Conservation (phyloP, 352 stramenopile genomes). For the Phytophthora crassamura region DNA sequence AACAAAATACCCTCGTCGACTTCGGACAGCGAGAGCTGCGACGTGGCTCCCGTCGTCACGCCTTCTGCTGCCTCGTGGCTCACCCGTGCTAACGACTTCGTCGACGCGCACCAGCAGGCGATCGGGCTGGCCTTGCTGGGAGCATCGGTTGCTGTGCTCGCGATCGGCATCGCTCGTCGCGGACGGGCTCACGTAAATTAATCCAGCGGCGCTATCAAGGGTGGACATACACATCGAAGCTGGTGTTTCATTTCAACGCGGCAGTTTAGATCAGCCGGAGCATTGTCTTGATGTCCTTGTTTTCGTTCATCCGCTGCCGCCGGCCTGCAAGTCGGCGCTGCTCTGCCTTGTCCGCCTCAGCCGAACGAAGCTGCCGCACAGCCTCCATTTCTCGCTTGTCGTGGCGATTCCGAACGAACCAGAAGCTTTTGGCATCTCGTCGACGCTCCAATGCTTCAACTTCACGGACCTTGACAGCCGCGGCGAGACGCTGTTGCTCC, state of each 20-base stretch:
- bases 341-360: conserved; percentile 33
- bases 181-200: conserved; percentile 37
- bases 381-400: conserved; percentile 41
- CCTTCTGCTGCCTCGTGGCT: conserved; percentile 24
- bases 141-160: conserved; percentile 45
- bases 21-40: conserved; percentile 12
- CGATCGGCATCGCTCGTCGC: conserved; percentile 50
- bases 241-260: background rate
- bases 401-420: conserved; percentile 67
- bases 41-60: conserved; percentile 11
- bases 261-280: conserved; percentile 55
- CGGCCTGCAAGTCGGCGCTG: conserved; percentile 32
- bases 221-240: conserved; percentile 17
- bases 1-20: conserved; percentile 23
- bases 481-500: conserved; percentile 37
- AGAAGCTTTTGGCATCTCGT: conserved; percentile 73
- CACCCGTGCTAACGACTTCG: conserved; percentile 43
- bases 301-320: conserved; percentile 55
- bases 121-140: conserved; percentile 53
- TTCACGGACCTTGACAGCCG: conserved; percentile 39
- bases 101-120: conserved; percentile 55
- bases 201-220: conserved; percentile 7
- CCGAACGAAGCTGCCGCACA: conserved; percentile 28
- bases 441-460: conserved; percentile 46
- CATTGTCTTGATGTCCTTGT: conserved; percentile 78